Base-by-base conservation (phyloP, 2,329 filamentous ascomycete genomes). In the Didymella glomerata region DNA sequence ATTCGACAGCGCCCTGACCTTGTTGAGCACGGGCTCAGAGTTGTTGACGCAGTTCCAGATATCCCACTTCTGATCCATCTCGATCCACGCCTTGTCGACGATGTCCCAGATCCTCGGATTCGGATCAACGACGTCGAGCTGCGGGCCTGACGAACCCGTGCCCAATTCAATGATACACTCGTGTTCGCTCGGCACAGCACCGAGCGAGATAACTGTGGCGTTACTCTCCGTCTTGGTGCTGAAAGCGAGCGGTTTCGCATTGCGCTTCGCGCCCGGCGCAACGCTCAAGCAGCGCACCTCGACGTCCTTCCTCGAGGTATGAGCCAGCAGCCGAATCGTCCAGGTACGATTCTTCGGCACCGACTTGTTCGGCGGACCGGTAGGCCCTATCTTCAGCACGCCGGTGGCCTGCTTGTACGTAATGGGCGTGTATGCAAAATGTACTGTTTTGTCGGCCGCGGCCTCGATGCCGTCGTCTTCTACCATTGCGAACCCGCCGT, bases 391-490 rank as follows among this genome's bases (percentile, higher is more conserved):
- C 22, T 69, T 76, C 4, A 78, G 51, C 22, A 75, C 69, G 16
- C 76, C 76, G 0, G 72, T 73, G 18, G 69, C 64, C 48, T 77
- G 75, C 59, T 77, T 77, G 68, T 76, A 78, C 2, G 69, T 75
- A 27, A 78, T 76, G 16, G 75, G 70, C 1, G 73, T 77, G 51
- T 69, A 65, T 54, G 61, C 64, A 56, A 77, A 76, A 38, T 65
- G 64, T 1, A 76, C 75, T 9, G 69, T 74, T 22, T 72, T 65
- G 32, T 68, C 63, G 13, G 62, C 62, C 8, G 64, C 54, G 2
- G 60, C 52, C 28, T 74, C 69, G 25, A 62, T 32, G 30, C 65
- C 70, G 6, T 67, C 68, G 6, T 83, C 80, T 50, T 87, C 84
- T 3, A 77, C 67, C 54, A 77, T 71, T 48, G 66, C 57, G 65